Evolutionary conservation across 2,329 filamentous ascomycete genomes (phyloP).

Genomic region (Xylaria digitata): DNA sequence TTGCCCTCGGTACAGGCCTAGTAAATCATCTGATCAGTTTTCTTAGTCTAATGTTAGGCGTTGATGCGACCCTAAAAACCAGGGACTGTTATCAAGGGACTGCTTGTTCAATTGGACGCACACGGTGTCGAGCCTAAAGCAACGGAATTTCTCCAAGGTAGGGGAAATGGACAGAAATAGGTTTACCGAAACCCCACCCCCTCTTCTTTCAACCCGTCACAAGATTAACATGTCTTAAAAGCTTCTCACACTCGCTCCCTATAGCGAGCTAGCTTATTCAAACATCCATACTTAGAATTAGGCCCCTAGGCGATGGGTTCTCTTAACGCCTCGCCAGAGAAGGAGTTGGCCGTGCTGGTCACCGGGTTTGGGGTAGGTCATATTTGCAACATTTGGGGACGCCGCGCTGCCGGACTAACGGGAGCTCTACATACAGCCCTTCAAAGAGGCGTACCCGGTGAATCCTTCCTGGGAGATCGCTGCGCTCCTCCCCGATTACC

Average conservation of each 20-base stretch:
- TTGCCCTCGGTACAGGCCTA: neutral
- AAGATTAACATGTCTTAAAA: conserved; percentile 8
- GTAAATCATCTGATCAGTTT: neutral
- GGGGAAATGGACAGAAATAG: conserved; percentile 1
- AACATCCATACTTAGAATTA: neutral
- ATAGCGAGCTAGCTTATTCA: conserved; percentile 9
- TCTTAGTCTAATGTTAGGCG: neutral
- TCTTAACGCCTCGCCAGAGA: conserved; percentile 46
- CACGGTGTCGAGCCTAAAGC: neutral
- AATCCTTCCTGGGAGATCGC: conserved; percentile 89
- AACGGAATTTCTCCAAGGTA: conserved; percentile 15
- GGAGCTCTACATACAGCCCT: conserved; percentile 70
- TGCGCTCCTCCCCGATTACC: conserved; percentile 70
- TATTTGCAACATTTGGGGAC: conserved; percentile 43
- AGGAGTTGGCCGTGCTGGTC: conserved; percentile 69
- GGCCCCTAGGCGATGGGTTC: conserved; percentile 46
- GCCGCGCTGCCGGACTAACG: conserved; percentile 22
- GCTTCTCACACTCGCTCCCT: neutral
- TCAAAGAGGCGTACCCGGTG: conserved; percentile 74
- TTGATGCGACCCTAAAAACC: neutral
- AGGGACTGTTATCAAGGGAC: neutral
- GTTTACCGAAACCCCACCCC: conserved; percentile 30
- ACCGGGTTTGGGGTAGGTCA: conserved; percentile 69
- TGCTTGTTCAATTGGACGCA: neutral
- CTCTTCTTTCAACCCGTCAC: neutral